phyloP scores from a whole-genome alignment of 1,284 basidiomycete species.

The Cutaneotrichosporon sp. region DNA sequence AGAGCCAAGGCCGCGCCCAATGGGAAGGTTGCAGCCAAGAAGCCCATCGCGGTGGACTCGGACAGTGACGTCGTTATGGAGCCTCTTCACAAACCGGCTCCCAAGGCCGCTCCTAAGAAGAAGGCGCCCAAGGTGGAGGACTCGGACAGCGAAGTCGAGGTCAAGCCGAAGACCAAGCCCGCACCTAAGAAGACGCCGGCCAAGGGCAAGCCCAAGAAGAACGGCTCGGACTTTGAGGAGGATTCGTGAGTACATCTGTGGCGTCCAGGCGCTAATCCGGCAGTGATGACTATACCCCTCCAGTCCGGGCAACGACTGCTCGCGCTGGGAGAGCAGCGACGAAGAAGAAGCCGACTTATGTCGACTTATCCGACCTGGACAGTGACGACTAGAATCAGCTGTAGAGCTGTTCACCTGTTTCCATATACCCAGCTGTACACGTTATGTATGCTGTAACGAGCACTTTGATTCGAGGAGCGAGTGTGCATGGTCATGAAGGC shows the following conservation, averaged over 20 bases:
- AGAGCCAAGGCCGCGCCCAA: conserved; percentile 9
- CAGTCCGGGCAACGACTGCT: conserved; percentile 12
- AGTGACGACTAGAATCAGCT: conserved; percentile 14
- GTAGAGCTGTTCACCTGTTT: conserved; percentile 2
- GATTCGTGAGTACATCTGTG: conserved; percentile 15
- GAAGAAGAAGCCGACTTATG: conserved; percentile 25
- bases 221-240: conserved; percentile 26
- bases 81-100: conserved; percentile 17
- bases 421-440: conserved; percentile 6
- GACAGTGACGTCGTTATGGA: neutral
- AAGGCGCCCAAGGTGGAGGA: conserved; percentile 9
- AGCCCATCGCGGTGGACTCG: conserved; percentile 1
- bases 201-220: conserved; percentile 24
- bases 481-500: neutral
- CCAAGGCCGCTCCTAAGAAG: conserved; percentile 11
- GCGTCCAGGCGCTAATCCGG: neutral
- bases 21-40: conserved; percentile 7
- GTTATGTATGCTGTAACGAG: conserved; percentile 2
- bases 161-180: conserved; percentile 11
- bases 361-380: conserved; percentile 26
- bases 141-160: conserved; percentile 10
- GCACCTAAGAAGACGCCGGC: conserved; percentile 17
- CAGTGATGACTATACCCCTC: conserved; percentile 8
- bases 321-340: conserved; percentile 16
- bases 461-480: neutral